These are phyloP conservation scores for Zychaea mexicana DNA, from an alignment of 371 early-diverging fungal genomes.

Conservation along the genomic window DNA sequence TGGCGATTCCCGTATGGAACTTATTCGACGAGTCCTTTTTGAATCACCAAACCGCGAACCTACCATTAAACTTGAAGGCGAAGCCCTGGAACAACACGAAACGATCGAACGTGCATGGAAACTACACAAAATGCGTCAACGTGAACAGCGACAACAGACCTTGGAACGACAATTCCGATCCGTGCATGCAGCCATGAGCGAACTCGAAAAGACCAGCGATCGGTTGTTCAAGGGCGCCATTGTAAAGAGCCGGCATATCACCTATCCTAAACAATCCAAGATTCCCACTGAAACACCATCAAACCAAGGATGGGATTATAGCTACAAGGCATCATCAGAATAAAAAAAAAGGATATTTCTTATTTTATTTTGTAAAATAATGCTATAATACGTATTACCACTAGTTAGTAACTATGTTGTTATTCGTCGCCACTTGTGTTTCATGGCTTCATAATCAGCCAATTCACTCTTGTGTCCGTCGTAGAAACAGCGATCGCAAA, in stretches of 20 bases:
- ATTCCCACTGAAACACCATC: slow-evolving; percentile 79
- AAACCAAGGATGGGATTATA: slow-evolving; percentile 69
- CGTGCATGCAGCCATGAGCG: slow-evolving; percentile 72
- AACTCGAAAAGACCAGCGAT: slow-evolving; percentile 67
- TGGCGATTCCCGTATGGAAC: slow-evolving; percentile 68
- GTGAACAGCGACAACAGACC: slow-evolving; percentile 57
- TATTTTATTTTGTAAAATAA: slow-evolving; percentile 16
- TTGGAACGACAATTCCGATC: slow-evolving; percentile 72
- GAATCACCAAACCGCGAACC: slow-evolving; percentile 45
- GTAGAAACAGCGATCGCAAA: slow-evolving; percentile 56
- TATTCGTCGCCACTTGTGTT: slow-evolving; percentile 23
- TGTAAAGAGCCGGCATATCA: slow-evolving; percentile 63
- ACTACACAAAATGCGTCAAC: slow-evolving; percentile 60
- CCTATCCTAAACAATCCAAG: slow-evolving; percentile 75
- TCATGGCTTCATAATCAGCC: slow-evolving; percentile 38
- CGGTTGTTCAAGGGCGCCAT: slow-evolving; percentile 70
- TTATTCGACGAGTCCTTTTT: slow-evolving; percentile 74
- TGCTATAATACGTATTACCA: no score
- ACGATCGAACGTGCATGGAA: slow-evolving; percentile 81
- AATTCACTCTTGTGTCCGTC: slow-evolving; percentile 48
- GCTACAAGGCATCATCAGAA: slow-evolving; percentile 33
- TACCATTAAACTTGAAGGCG: slow-evolving; percentile 35
- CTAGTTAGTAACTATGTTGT: no score
- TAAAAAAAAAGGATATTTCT: background rate
- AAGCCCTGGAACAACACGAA: slow-evolving; percentile 55